Percentiles rank a stretch among this genome's conserved stretches.
Evolutionary conservation across 1,139 yeast genomes (phyloP).

Genomic region (Hyphopichia fennica): DNA sequence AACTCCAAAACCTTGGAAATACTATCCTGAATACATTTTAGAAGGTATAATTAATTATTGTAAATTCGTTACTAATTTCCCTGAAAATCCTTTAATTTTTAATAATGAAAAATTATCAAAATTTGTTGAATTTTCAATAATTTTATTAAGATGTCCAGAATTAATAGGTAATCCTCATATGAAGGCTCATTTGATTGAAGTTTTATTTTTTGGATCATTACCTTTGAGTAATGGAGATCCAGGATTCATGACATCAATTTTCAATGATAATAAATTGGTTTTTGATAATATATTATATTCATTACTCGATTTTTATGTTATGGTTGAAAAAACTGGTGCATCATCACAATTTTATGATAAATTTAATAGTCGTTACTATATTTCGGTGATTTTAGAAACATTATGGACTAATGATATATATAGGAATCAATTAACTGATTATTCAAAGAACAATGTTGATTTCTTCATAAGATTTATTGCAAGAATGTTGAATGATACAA

Average conservation of each 20-base stretch:
- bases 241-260: constrained; percentile 71
- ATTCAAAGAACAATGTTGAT: constrained; percentile 66
- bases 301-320: constrained; percentile 84
- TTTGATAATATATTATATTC: constrained; percentile 73
- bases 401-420: constrained; percentile 77
- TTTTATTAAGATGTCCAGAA: constrained; percentile 81
- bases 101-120: constrained; percentile 51
- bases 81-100: constrained; percentile 57
- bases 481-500: constrained; percentile 90
- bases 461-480: constrained; percentile 93
- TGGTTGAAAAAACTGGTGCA: constrained; percentile 95
- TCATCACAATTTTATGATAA: constrained; percentile 95
- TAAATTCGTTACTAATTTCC: constrained; percentile 60
- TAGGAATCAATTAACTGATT: constrained; percentile 64
- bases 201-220: constrained; percentile 73
- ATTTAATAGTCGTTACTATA: constrained; percentile 85
- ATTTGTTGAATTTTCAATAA: constrained; percentile 73
- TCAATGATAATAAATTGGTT: constrained; percentile 64
- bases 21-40: constrained; percentile 80
- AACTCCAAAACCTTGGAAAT: constrained; percentile 78
- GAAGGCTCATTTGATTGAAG: constrained; percentile 80
- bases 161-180: constrained; percentile 89
- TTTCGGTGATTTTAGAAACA: constrained; percentile 78
- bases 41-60: constrained; percentile 84
- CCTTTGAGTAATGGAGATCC: constrained; percentile 56